Base-by-base conservation (phyloP, 306 rosid genomes). In the Mimosa bimucronata region DNA sequence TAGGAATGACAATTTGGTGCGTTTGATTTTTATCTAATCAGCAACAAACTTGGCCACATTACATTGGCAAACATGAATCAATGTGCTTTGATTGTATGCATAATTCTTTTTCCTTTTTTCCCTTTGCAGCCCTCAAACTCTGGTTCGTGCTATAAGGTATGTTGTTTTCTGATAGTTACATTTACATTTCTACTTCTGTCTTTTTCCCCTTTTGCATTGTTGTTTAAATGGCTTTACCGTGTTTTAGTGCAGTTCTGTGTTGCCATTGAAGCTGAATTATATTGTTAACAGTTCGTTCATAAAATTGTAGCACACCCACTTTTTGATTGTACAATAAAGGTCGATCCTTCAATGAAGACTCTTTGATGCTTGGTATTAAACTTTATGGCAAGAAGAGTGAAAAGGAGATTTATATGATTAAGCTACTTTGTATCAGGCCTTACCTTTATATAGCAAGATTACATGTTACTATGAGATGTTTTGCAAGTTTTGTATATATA, bases 111-210 rank as follows among this genome's bases (percentile, higher is more conserved):
- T 40, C 65, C 75, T 34, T 73, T 34, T 73, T 60, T 60, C 34
- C 15, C 31, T 80, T 40, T 89, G 88, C 97, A 95, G 98, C 89
- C 98, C 98, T 15, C 97, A 91, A 84, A 95, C 98, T 71, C 78
- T 95, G 87, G 98, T 92, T 81, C 98, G 98, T 46, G 97, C 98
- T 86, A 34, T 95, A 79, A 88, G 98, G 98, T 91, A 89, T 79
- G 89, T 66, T 71, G 48, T 64, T 65, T 42, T 64, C 61, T 26
- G 65, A 42, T 66, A 64, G 26, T 72, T 82, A 75, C 85, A 77
- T 68, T 71, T 69, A 69, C 34, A 11, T 41, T 64, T 76, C 80
- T 67, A 74, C 16, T 10, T 75, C 73, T 57, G 29, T 53, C 11
- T 29, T 40, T 65, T 64, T 18, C 8, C 66, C 31, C 65, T 25